phyloP scores from a whole-genome alignment of 2,329 filamentous ascomycete species.

The Paraphaeosphaeria sporulosa region DNA sequence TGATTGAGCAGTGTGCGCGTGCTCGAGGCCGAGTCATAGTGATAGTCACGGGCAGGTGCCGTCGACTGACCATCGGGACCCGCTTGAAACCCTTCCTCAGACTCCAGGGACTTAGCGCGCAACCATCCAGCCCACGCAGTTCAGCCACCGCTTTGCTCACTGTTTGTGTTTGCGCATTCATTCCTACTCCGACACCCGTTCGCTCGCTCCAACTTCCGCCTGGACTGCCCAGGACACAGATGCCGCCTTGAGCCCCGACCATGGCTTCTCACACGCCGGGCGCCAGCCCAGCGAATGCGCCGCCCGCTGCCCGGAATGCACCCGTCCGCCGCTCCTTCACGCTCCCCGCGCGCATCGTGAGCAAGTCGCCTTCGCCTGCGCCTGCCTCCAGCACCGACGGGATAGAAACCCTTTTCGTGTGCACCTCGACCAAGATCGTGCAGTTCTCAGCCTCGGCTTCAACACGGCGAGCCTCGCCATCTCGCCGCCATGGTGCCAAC shows the following conservation, averaged over 20 bases:
- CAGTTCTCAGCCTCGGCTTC: constrained; percentile 61
- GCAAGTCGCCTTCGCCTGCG: constrained; percentile 38
- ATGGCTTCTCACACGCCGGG: constrained; percentile 44
- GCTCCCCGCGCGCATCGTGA: constrained; percentile 52
- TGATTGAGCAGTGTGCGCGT: not conserved
- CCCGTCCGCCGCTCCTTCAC: constrained; percentile 57
- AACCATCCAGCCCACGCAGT: not conserved
- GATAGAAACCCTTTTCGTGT: constrained; percentile 77
- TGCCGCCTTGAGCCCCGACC: constrained; percentile 37
- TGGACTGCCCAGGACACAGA: constrained; percentile 18
- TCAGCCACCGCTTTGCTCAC: not conserved
- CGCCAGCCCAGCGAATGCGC: constrained; percentile 36
- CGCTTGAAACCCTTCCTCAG: constrained; percentile 8
- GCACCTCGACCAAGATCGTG: constrained; percentile 75
- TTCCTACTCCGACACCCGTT: not conserved
- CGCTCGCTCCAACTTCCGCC: constrained; percentile 7
- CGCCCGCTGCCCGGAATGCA: constrained; percentile 27
- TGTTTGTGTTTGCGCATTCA: too few species aligned
- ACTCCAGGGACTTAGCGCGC: constrained; percentile 7
- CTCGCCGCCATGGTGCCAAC: constrained; percentile 26
- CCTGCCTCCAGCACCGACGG: constrained; percentile 51
- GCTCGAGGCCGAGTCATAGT: not conserved
- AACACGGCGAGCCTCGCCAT: constrained; percentile 46
- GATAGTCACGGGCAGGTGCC: not conserved
- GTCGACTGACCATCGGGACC: constrained; percentile 2